phyloP scores from a whole-genome alignment of 306 rosid genomes.

The Alnus rubra region DNA sequence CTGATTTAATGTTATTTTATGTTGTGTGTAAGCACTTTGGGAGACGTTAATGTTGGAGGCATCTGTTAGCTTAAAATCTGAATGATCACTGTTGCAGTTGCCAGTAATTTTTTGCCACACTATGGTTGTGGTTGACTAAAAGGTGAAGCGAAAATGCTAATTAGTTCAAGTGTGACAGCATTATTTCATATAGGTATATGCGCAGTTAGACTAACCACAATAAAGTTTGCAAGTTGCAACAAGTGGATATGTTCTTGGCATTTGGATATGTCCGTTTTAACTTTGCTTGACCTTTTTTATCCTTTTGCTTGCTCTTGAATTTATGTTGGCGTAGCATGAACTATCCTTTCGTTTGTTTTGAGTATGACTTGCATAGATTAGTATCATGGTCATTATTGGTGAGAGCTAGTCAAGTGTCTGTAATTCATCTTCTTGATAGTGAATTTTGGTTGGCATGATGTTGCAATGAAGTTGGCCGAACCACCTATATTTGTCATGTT shows the following conservation, averaged over 20 bases:
- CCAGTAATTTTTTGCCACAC: neutral
- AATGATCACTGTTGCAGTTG: conserved; percentile 8
- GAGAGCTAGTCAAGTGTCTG: too few relatives aligned
- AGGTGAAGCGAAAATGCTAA: neutral
- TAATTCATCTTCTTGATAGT: too few relatives aligned
- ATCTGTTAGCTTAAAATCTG: conserved; percentile 7
- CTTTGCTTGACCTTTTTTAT: neutral
- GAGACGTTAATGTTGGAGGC: conserved; percentile 6
- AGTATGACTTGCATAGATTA: neutral
- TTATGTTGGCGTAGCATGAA: neutral
- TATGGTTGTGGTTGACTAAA: conserved; percentile 4
- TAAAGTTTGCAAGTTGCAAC: conserved; percentile 5
- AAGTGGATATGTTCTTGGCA: neutral
- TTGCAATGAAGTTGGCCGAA: too few relatives aligned
- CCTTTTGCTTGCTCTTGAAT: conserved; percentile 5
- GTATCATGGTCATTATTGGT: too few relatives aligned
- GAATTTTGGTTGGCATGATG: too few relatives aligned
- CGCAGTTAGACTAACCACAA: neutral
- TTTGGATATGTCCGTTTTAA: neutral
- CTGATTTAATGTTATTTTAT: conserved; percentile 6
- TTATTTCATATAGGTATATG: neutral
- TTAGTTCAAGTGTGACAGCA: neutral
- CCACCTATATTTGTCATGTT: too few relatives aligned
- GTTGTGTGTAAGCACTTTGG: conserved; percentile 12
- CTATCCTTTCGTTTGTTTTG: neutral